Percentiles rank a stretch among this genome's conserved stretches.
These are phyloP conservation scores for Trypethelium eluteriae DNA, from an alignment of 495 filamentous ascomycete species.

Conservation along the genomic window DNA sequence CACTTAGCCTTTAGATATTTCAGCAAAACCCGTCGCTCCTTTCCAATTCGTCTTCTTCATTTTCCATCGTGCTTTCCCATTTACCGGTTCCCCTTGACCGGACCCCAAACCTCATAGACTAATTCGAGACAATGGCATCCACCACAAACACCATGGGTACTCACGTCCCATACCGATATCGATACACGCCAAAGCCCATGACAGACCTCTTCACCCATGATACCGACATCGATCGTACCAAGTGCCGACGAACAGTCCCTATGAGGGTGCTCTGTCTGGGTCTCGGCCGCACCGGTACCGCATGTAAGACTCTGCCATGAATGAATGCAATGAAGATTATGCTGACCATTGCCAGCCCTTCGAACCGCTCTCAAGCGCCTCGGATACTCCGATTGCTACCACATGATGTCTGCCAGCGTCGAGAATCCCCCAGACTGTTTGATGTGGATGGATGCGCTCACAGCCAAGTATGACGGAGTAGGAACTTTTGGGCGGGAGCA, in stretches of 20 bases:
- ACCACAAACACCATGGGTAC: slow-evolving; percentile 7
- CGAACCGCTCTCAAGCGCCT: slow-evolving; percentile 52
- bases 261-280: slow-evolving; percentile 60
- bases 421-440: slow-evolving; percentile 53
- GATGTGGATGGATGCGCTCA: slow-evolving; percentile 59
- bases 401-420: slow-evolving; percentile 58
- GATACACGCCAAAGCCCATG: slow-evolving; percentile 31
- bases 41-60: not conserved
- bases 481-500: slow-evolving; percentile 56
- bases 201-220: slow-evolving; percentile 42
- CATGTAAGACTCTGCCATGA: slow-evolving; percentile 43
- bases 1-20: slow-evolving; percentile 5
- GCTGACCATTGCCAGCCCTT: slow-evolving; percentile 40
- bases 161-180: slow-evolving; percentile 1
- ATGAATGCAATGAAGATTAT: not conserved
- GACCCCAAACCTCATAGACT: not conserved
- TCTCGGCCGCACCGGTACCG: slow-evolving; percentile 59
- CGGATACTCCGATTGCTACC: slow-evolving; percentile 56
- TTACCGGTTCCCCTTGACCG: not conserved
- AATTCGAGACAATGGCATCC: not conserved
- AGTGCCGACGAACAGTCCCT: slow-evolving; percentile 56
- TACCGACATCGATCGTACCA: slow-evolving; percentile 54
- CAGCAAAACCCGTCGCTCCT: slow-evolving; percentile 1
- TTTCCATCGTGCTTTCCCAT: not conserved
- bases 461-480: slow-evolving; percentile 54